Evolutionary conservation across 352 stramenopile genomes (phyloP), one percentile per base, ranked within the genome.

Genomic region (Globisporangium nodosum): DNA sequence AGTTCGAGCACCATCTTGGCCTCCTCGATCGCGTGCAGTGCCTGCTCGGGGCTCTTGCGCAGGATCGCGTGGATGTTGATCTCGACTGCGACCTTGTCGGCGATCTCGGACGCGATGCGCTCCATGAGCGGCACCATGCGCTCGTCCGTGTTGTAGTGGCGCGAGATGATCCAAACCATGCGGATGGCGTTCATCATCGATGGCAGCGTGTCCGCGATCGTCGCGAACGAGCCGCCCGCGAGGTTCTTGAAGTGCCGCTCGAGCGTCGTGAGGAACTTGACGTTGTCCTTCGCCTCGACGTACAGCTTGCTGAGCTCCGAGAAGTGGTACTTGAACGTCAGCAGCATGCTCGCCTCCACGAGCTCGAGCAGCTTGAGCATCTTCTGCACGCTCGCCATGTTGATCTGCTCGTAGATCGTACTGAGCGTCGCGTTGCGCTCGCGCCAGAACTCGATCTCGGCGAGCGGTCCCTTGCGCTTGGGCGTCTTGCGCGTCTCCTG

Each of bases 81-180:
- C 55, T 96, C 85, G 27, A 80, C 70, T 0, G 85, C 84, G 8
- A 98, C 94, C 68, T 98, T 98, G 52, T 96, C 88, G 11, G 90
- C 81, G 54, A 98, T 97, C 68, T 98, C 90, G 2, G 76, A 91
- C 2, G 90, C 96, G 49, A 98, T 98, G 7, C 93, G 79, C 69
- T 98, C 93, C 93, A 98, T 98, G 12, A 98, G 76, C 13, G 92
- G 92, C 43, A 97, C 87, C 90, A 98, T 98, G 4, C 94, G 80
- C 59, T 98, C 91, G 54, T 98, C 96, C n/a, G 90, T 98, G 63
- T 98, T 98, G 76, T 98, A 98, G 61, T 98, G 94, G 0, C 96
- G 72, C 24, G 94, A 98, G 51, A 98, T 98, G 63, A 98, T 97
- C 96, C 96, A 98, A 12, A 98, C 92, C 94, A 98, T 98, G 3